Evolutionary conservation across 2,329 filamentous ascomycete genomes (phyloP), one percentile per base, ranked within the genome.

Genomic region (Celoporthe dispersa): DNA sequence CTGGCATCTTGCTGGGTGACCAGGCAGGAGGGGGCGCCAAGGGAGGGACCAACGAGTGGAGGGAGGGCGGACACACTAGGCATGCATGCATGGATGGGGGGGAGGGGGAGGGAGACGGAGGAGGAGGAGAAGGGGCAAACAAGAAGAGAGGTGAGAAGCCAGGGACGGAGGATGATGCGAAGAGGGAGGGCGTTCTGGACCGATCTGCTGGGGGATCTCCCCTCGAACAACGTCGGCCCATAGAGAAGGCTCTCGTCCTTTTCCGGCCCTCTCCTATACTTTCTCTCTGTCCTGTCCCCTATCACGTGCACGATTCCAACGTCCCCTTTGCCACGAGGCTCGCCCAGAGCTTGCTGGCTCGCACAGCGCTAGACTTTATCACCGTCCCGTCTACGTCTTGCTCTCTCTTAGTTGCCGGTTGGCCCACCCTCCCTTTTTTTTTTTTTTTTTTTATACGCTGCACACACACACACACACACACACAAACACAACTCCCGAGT

Each of bases 281-380:
- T n/a, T 11, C 28, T 19, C 48, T 25, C 25, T 37, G 59, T 59
- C 39, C 48, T n/a, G 12, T 22, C 11, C 63, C 44, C 33, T 37
- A 37, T 64, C 63, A 62, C 60, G 66, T 68, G 41, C 59, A 37
- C 57, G 41, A 28, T 62, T 68, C 41, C 57, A 64, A 68, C 66
- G 66, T 68, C 37, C n/a, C 41, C 66, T 61, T 39, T 68, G 39
- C 59, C 53, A 68, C 66, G 57, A 68, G 66, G 66, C 66, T 68
- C 60, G 39, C 57, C 57, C 59, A 41, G 31, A 35, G 37, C 31
- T 28, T n/a, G 44, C 44, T 48, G 44, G 19, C 44, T 48, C n/a
- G 41, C 41, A 62, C 41, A 63, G 16, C 57, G 66, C 33, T 62
- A 53, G 31, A 35, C 66, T 53, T 53, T 53, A 68, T 62, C 44